Evolutionary conservation across 176 grass and related monocot genomes (phyloP).

Genomic region (Oryza meridionalis): DNA sequence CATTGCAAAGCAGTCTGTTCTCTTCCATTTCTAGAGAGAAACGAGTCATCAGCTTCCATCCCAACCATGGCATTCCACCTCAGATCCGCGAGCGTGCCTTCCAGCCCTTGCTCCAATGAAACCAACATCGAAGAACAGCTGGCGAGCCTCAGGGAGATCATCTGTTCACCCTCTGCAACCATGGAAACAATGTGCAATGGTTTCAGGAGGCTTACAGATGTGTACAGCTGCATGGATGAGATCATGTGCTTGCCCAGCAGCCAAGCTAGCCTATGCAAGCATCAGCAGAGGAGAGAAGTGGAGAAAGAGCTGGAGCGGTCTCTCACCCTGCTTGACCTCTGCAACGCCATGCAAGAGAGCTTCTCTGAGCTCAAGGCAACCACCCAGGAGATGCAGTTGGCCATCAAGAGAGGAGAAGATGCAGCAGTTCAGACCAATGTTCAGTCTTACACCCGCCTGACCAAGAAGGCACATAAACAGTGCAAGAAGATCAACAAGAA

Average conservation of each 20-base stretch:
- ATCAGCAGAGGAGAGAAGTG: slow-evolving; percentile 36
- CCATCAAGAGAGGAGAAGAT: slow-evolving; percentile 17
- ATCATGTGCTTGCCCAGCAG: slow-evolving; percentile 37
- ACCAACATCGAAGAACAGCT: slow-evolving; percentile 27
- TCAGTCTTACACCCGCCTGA: no score
- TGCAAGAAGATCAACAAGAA: slow-evolving; percentile 21
- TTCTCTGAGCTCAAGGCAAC: slow-evolving; percentile 44
- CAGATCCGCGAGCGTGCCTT: slow-evolving; percentile 42
- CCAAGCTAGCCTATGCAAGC: no score
- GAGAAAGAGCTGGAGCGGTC: slow-evolving; percentile 56
- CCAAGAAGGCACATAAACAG: slow-evolving; percentile 36
- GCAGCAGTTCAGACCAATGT: no score
- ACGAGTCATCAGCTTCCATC: neutral
- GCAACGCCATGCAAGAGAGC: slow-evolving; percentile 34
- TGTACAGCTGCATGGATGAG: slow-evolving; percentile 36
- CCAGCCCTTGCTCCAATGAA: slow-evolving; percentile 4
- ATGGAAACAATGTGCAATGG: slow-evolving; percentile 10
- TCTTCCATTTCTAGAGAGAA: slow-evolving; percentile 30
- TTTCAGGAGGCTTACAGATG: slow-evolving; percentile 22
- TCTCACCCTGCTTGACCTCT: slow-evolving; percentile 52
- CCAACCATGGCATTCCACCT: slow-evolving; percentile 50
- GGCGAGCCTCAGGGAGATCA: slow-evolving; percentile 4
- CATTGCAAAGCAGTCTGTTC: slow-evolving; percentile 8
- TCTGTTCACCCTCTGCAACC: slow-evolving; percentile 7
- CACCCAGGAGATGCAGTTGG: slow-evolving; percentile 38